Base-by-base conservation (phyloP, 148 eudicot genomes). In the Persicaria tinctoria region DNA sequence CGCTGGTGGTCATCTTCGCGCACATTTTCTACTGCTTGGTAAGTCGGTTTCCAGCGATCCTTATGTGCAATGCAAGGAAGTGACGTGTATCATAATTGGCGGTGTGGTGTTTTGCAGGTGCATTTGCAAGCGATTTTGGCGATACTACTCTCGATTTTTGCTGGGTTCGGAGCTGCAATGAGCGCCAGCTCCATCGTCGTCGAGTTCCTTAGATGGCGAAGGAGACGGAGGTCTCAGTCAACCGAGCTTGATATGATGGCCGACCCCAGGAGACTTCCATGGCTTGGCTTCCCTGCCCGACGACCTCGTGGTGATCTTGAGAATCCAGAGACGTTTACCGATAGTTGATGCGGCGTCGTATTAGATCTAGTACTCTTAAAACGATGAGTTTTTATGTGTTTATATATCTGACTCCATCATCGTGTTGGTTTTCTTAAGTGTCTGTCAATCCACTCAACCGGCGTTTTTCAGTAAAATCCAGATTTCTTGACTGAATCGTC, bases 81-180 rank as follows among this genome's bases (percentile, higher is more conserved):
- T 47, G 27, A 71, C 3, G 12, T 46, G 3, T 32, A 32, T 32
- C 41, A 32, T 32, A 2, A 32, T 50, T 72, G 16, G n/a, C n/a
- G n/a, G 6, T 74, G 47, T 76, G 63, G 66, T 14, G 11, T 57
- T 63, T 53, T 78, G 77, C 78, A 92, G 97, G 85, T 93, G 56
- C 98, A 82, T 64, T 76, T 91, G 76, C 88, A 85, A 87, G 78
- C 98, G 69, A 81, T 93, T 59, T 70, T 93, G 76, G 88, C 94
- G 7, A 89, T 91, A 59, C 86, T 93, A 48, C 87, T 93, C 11
- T 82, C 97, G 48, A 87, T 94, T 75, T 93, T 93, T 62, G 89
- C 86, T 2, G 97, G 98, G 48, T 87, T 89, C 73, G 98, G 98
- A n/a, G 76, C 85, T 62, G 85, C 94, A 49, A 93, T 93, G 98